phyloP scores from a whole-genome alignment of 2,329 filamentous ascomycete species.

The Xylariaceae sp. region DNA sequence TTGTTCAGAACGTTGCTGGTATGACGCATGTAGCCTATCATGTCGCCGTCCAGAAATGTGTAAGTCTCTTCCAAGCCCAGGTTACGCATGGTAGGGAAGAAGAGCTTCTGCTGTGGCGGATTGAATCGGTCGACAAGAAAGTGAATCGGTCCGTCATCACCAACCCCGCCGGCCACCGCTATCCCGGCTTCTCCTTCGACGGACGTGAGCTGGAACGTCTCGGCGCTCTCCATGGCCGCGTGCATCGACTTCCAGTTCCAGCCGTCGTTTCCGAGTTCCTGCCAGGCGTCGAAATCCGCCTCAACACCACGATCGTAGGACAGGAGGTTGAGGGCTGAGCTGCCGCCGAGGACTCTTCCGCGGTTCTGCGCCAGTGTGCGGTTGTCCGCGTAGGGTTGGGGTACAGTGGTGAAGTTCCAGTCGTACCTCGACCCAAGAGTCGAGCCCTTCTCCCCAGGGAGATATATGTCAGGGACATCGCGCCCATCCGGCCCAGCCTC shows the following conservation, averaged over 20 bases:
- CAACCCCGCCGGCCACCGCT: too few species aligned
- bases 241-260: too few species aligned
- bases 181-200: too few species aligned
- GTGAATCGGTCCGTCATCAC: too few species aligned
- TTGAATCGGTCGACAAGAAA: too few species aligned
- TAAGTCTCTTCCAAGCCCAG: background rate
- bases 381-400: conserved; percentile 24
- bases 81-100: too few species aligned
- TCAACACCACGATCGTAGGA: conserved; percentile 36
- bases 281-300: conserved; percentile 36
- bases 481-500: conserved; percentile 30
- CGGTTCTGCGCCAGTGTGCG: conserved; percentile 25
- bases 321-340: conserved; percentile 36
- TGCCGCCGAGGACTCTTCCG: conserved; percentile 32
- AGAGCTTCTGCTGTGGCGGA: too few species aligned
- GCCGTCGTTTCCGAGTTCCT: conserved; percentile 32
- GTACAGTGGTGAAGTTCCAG: conserved; percentile 27
- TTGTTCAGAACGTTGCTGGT: background rate
- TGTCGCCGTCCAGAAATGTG: background rate
- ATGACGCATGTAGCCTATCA: background rate
- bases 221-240: too few species aligned
- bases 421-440: conserved; percentile 26
- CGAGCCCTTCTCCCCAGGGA: conserved; percentile 18
- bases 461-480: conserved; percentile 25
- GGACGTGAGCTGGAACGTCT: too few species aligned